phyloP scores from a whole-genome alignment of 2,329 filamentous ascomycete species.

The Coleophoma eucalyptorum region DNA sequence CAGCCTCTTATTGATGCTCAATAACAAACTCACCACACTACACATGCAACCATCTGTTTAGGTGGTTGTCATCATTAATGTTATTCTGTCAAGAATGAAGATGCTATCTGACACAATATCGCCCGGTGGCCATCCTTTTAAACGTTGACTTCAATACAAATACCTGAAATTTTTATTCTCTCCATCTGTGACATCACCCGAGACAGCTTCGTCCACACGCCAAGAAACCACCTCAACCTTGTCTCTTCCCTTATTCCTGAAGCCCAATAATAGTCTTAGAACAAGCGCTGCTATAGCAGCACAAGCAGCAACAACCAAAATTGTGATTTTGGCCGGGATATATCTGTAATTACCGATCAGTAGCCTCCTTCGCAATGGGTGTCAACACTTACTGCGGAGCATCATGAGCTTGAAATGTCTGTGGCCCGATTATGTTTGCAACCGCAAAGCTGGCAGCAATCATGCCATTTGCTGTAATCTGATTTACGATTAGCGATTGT shows the following conservation, averaged over 20 bases:
- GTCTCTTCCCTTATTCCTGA: neutral
- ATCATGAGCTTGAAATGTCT: slow-evolving; percentile 45
- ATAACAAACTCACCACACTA: too few species aligned
- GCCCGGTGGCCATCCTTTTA: too few species aligned
- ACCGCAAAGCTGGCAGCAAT: slow-evolving; percentile 44
- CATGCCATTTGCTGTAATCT: slow-evolving; percentile 37
- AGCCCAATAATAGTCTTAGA: neutral
- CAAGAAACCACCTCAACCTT: neutral
- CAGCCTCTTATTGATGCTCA: too few species aligned
- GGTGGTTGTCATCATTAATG: too few species aligned
- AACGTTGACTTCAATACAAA: slow-evolving; percentile 17
- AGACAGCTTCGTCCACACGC: neutral
- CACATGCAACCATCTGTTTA: too few species aligned
- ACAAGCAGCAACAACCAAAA: slow-evolving; percentile 29
- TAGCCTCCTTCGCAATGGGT: too few species aligned
- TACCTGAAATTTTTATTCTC: slow-evolving; percentile 32
- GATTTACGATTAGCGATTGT: neutral
- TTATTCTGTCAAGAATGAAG: too few species aligned
- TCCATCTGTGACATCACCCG: slow-evolving; percentile 27
- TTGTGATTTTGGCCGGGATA: slow-evolving; percentile 47
- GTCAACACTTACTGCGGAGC: slow-evolving; percentile 27
- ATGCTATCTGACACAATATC: too few species aligned
- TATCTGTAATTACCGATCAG: slow-evolving; percentile 27
- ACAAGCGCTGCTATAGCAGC: neutral
- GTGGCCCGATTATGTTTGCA: slow-evolving; percentile 52